These are phyloP conservation scores for Lodderomyces metapsilosis DNA, from an alignment of 1,139 yeast genomes.

Conservation along the genomic window DNA sequence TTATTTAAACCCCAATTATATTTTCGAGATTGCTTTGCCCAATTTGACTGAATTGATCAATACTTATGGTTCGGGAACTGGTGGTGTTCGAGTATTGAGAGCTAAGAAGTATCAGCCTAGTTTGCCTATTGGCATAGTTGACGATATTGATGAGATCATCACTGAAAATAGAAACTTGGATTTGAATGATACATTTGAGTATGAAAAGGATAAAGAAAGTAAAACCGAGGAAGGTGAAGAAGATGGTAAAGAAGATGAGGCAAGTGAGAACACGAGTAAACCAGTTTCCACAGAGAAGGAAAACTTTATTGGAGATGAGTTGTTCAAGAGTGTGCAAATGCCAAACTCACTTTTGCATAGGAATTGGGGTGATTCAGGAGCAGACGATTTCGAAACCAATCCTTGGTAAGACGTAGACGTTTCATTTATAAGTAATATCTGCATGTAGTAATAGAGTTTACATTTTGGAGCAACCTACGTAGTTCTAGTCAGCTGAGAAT, in stretches of 20 bases:
- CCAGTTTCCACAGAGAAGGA: conserved; percentile 3
- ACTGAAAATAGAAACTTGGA: conserved; percentile 30
- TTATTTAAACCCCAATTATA: conserved; percentile 48
- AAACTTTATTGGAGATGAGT: conserved; percentile 40
- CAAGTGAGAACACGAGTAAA: conserved; percentile 11
- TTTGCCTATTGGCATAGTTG: conserved; percentile 58
- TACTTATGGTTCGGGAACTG: conserved; percentile 61
- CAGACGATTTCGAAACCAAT: conserved; percentile 41
- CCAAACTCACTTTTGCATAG: conserved; percentile 55
- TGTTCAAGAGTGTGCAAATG: conserved; percentile 49
- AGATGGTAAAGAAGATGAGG: conserved; percentile 15
- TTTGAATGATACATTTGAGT: conserved; percentile 36
- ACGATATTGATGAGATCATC: conserved; percentile 59
- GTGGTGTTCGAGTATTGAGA: conserved; percentile 46
- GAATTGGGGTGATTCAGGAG: conserved; percentile 44
- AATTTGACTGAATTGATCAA: conserved; percentile 57
- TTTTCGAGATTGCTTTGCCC: conserved; percentile 57
- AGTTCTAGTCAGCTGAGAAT: too few relatives aligned
- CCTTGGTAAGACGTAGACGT: conserved; percentile 55
- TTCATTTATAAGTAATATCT: too few relatives aligned
- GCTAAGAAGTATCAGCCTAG: conserved; percentile 60
- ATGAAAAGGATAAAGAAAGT: conserved; percentile 24
- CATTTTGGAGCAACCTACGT: too few relatives aligned
- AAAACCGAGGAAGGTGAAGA: conserved; percentile 5
- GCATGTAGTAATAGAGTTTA: too few relatives aligned